Conservation (phyloP, 176 grass and related monocot species). For the Eleusine coracana region DNA sequence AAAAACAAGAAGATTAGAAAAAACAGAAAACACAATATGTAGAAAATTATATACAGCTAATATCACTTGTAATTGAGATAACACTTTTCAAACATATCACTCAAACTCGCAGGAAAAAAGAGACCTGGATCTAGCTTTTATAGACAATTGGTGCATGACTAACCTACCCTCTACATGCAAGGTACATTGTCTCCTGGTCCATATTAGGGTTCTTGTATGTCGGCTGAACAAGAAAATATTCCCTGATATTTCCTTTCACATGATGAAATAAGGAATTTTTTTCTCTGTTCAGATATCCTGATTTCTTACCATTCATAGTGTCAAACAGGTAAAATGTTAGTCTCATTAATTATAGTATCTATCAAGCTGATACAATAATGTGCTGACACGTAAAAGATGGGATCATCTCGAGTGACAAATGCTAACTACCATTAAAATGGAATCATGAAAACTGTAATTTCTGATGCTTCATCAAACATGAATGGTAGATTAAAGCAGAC, state of each 20-base stretch:
- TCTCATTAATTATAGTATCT: not conserved
- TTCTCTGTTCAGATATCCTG: not conserved
- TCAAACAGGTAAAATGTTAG: slow-evolving; percentile 3
- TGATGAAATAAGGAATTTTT: not conserved
- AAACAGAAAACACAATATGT: slow-evolving; percentile 24
- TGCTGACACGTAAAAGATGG: slow-evolving; percentile 17
- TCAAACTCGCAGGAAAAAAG: not conserved
- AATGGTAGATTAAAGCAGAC: slow-evolving; percentile 7
- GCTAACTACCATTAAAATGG: not conserved
- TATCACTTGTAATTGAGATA: not conserved
- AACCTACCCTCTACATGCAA: slow-evolving; percentile 28
- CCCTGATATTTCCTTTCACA: not conserved
- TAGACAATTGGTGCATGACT: not conserved
- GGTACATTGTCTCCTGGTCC: not conserved
- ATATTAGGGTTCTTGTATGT: not conserved
- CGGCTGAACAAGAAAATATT: not conserved
- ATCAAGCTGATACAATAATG: not conserved
- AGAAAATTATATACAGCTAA: slow-evolving; percentile 17
- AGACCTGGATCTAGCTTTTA: not conserved
- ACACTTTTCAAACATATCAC: slow-evolving; percentile 23
- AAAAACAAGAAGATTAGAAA: not conserved
- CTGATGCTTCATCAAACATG: not conserved
- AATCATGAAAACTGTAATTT: slow-evolving; percentile 1
- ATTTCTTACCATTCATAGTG: not conserved
- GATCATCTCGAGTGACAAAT: not conserved